Percentiles rank a stretch among this genome's conserved stretches.
Evolutionary conservation across 75 land plant genomes (phyloP).

Genomic region (Cupressus sempervirens): DNA sequence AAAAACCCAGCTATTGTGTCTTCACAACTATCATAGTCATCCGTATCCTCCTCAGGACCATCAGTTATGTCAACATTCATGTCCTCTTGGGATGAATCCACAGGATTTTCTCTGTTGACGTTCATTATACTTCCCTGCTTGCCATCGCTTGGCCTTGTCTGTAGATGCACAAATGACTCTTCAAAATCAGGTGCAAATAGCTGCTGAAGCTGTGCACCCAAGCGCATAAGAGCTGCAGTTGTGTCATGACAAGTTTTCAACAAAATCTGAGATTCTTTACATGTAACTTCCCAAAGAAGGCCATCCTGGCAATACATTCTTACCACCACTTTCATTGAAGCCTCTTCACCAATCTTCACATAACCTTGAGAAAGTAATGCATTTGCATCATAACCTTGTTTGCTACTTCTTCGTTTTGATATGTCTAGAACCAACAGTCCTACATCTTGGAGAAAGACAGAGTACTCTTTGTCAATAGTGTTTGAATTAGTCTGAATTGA

Average conservation of each 20-base stretch:
- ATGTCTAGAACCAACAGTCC: slow-evolving; percentile 66
- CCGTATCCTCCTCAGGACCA: background rate
- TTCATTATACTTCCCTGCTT: slow-evolving; percentile 19
- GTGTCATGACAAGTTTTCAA: slow-evolving; percentile 91
- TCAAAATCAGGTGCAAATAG: slow-evolving; percentile 86
- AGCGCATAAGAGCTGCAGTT: slow-evolving; percentile 55
- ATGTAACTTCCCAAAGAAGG: slow-evolving; percentile 68
- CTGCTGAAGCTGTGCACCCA: slow-evolving; percentile 73
- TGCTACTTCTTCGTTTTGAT: slow-evolving; percentile 14
- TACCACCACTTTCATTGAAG: slow-evolving; percentile 58
- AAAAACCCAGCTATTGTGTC: slow-evolving; percentile 33
- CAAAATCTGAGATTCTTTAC: slow-evolving; percentile 54
- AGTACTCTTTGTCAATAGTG: slow-evolving; percentile 35
- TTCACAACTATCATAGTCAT: slow-evolving; percentile 1
- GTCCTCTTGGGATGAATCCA: background rate
- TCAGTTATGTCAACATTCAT: slow-evolving; percentile 8
- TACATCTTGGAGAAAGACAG: slow-evolving; percentile 69
- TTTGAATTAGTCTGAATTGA: slow-evolving; percentile 40
- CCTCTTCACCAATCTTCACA: slow-evolving; percentile 81
- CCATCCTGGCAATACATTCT: slow-evolving; percentile 45
- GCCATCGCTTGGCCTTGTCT: slow-evolving; percentile 37
- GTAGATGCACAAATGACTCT: slow-evolving; percentile 50
- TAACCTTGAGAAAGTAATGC: slow-evolving; percentile 59
- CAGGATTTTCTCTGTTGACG: slow-evolving; percentile 7
- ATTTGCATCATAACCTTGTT: slow-evolving; percentile 36